phyloP scores from a whole-genome alignment of 1,284 basidiomycete species.

The Papiliotrema flavescens region DNA sequence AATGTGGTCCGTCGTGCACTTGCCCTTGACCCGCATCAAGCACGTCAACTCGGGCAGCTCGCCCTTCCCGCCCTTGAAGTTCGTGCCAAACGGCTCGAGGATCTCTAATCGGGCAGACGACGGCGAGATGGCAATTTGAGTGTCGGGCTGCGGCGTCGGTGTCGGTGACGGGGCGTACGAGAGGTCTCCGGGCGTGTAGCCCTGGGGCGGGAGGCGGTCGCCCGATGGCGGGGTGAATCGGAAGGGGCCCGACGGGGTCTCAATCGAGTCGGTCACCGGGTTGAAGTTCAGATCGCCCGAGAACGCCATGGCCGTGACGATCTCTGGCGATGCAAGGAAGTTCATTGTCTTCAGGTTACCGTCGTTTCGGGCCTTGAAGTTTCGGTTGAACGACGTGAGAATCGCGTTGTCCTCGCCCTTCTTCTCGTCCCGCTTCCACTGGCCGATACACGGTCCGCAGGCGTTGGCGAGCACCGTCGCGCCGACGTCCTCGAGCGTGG shows the following conservation, averaged over 20 bases:
- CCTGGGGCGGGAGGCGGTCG: conserved; percentile 74
- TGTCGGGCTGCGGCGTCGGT: conserved; percentile 72
- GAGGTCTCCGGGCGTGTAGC: conserved; percentile 75
- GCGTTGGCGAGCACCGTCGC: conserved; percentile 89
- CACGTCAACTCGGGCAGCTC: conserved; percentile 82
- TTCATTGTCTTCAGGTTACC: conserved; percentile 80
- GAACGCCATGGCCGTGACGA: conserved; percentile 97
- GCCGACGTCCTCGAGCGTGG: conserved; percentile 76
- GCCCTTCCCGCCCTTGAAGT: conserved; percentile 64
- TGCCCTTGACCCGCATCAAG: conserved; percentile 86
- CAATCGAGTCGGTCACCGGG: conserved; percentile 74
- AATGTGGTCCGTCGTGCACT: conserved; percentile 98
- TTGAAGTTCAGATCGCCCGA: conserved; percentile 94
- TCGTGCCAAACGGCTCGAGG: conserved; percentile 78
- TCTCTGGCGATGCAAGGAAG: conserved; percentile 89
- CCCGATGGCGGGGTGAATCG: conserved; percentile 82
- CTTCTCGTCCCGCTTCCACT: conserved; percentile 93
- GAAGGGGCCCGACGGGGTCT: conserved; percentile 74
- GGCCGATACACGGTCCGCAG: conserved; percentile 98
- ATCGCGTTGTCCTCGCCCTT: conserved; percentile 94
- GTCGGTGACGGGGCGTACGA: conserved; percentile 73
- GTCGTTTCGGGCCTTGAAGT: conserved; percentile 97
- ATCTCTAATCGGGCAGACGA: conserved; percentile 81
- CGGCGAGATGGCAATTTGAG: conserved; percentile 73
- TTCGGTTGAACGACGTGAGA: conserved; percentile 92